Percentiles rank a stretch among this genome's conserved stretches.
phyloP scores from a whole-genome alignment of 2,329 filamentous ascomycete genomes.

The Boeremia exigua region DNA sequence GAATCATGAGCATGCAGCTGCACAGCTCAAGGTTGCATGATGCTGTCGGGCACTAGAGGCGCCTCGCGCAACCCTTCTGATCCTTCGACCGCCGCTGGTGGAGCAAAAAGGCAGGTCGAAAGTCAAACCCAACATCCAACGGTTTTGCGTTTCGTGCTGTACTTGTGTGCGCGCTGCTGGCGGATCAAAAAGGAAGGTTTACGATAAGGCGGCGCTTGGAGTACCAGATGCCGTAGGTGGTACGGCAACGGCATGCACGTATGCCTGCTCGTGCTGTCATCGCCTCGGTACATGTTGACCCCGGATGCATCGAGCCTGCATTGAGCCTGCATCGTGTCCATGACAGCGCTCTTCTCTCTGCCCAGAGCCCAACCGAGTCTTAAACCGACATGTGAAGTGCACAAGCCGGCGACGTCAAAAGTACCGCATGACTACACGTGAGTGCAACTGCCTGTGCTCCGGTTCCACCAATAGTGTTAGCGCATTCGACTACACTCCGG shows the following conservation, averaged over 20 bases:
- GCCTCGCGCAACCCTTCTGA: constrained; percentile 32
- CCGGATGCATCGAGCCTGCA: constrained; percentile 5
- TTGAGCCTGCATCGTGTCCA: constrained; percentile 6
- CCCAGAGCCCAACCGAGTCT: constrained; percentile 21
- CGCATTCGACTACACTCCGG: constrained; percentile 25
- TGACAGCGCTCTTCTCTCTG: constrained; percentile 14
- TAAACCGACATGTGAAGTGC: constrained; percentile 25
- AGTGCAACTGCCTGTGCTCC: constrained; percentile 8
- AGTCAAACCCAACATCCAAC: constrained; percentile 29
- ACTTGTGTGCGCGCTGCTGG: background rate
- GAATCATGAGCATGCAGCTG: constrained; percentile 26
- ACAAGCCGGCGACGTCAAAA: constrained; percentile 3
- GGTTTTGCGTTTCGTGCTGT: background rate
- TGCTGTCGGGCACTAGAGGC: constrained; percentile 37
- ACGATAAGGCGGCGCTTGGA: constrained; percentile 3
- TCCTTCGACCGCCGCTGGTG: constrained; percentile 28
- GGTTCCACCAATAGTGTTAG: constrained; percentile 14
- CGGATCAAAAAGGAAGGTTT: background rate
- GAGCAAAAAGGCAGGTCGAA: constrained; percentile 26
- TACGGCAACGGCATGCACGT: background rate
- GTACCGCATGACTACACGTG: constrained; percentile 25
- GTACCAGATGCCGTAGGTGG: constrained; percentile 7
- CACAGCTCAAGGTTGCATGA: constrained; percentile 16
- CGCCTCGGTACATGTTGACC: constrained; percentile 6
- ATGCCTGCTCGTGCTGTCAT: constrained; percentile 10